A percentile compares a stretch with the other conserved stretches of the same genome.
Evolutionary conservation across 345 rosid genomes (phyloP).

Genomic region (Cardiospermum halicacabum): DNA sequence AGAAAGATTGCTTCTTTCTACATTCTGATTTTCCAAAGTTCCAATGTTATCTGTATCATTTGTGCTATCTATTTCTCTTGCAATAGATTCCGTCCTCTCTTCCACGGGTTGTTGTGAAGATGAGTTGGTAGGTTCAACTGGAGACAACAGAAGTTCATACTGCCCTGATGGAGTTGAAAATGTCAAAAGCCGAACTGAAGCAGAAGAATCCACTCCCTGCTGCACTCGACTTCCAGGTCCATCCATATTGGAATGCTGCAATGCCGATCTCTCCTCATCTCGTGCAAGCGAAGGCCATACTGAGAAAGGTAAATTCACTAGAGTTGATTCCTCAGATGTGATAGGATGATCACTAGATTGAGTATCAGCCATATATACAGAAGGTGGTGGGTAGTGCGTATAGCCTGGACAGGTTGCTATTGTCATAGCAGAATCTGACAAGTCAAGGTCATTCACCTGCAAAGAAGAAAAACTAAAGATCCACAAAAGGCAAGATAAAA

Average conservation of each 20-base stretch:
- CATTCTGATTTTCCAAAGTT: constrained; percentile 38
- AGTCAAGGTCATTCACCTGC: constrained; percentile 82
- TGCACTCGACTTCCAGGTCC: constrained; percentile 33
- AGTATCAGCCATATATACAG: constrained; percentile 50
- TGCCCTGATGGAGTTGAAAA: constrained; percentile 46
- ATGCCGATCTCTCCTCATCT: constrained; percentile 38
- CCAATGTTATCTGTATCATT: constrained; percentile 34
- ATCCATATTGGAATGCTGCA: constrained; percentile 37
- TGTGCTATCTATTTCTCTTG: constrained; percentile 31
- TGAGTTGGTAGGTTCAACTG: constrained; percentile 44
- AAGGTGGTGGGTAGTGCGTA: constrained; percentile 59
- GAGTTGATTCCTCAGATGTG: constrained; percentile 51
- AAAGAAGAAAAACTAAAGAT: constrained; percentile 27
- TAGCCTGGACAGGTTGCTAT: constrained; percentile 63
- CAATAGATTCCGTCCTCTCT: constrained; percentile 21
- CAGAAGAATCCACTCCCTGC: constrained; percentile 40
- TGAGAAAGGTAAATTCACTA: constrained; percentile 43
- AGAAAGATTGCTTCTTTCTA: constrained; percentile 35
- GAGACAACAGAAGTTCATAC: constrained; percentile 50
- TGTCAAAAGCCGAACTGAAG: constrained; percentile 40
- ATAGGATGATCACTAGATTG: constrained; percentile 39
- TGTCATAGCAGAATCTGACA: constrained; percentile 61
- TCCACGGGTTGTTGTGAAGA: constrained; percentile 31
- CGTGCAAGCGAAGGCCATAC: constrained; percentile 45
- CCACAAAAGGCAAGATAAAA: constrained; percentile 16